Evolutionary conservation across 2,329 filamentous ascomycete species (phyloP), one percentile per base, ranked within the genome.

Genomic region (Hypoxylon sp.): DNA sequence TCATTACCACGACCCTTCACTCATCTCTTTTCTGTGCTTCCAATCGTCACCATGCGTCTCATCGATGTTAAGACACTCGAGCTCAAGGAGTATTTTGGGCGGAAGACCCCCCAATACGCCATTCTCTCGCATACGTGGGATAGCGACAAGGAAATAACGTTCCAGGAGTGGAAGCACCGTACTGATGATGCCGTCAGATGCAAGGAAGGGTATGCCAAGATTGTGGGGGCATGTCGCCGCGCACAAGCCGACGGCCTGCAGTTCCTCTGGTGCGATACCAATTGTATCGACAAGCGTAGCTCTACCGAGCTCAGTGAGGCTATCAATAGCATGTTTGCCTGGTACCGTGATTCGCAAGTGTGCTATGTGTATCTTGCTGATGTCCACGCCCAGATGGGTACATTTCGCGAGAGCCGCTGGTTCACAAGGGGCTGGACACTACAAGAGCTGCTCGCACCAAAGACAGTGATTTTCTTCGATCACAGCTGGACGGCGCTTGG

Each of bases 111-210:
- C 0, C 69, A 55, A 2, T 82, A 82, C 52, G 79, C 79, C 7
- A 82, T 82, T 46, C 76, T 82, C 13, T 82, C 80, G 0, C 81
- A 82, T 58, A 79, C 76, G 0, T 82, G 80, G 80, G 75, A 73
- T 1, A 63, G 68, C 13, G 58, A 67, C 24, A 73, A 75, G n/a
- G 80, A 80, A 60, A 73, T 80, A 21, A 78, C 76, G 1, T 76
- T 79, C 44, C 69, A 78, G 52, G 76, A 79, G 19, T 73, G 77
- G 75, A 72, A 65, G 15, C 63, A 44, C 39, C 32, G 8, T 13
- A 10, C 27, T 15, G 50, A 74, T 53, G 35, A 71, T 51, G 61
- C 70, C 59, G 42, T 75, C 68, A 69, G 65, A 63, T 19, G 64
- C 60, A 73, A 77, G 65, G 17, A 70, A 0, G 79, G 79, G 0